Evolutionary conservation across 108 stramenopile genomes (phyloP), one percentile per base, ranked within the genome.

Genomic region (Cylindrotheca closterium): DNA sequence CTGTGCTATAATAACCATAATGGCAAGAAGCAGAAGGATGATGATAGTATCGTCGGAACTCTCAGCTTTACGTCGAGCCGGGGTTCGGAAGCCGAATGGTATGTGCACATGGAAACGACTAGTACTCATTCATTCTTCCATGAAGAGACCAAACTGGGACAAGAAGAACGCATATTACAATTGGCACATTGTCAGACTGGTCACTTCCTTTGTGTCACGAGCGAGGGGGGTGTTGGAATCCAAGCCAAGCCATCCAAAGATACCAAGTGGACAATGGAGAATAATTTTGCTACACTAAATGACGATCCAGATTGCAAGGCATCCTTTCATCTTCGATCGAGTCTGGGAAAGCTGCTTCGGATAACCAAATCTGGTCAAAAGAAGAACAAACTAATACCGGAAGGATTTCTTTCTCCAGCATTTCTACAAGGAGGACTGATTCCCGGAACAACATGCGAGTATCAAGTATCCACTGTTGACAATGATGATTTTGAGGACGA

Each of bases 151-250:
- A 26, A 18, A 7, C 10, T 7, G 7, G 47, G 47, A 25, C 12
- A 5, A 5, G 27, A 28, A 19, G 37, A 30, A 24, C 54, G 55
- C 19, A 34, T 50, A 21, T 28, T 71, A 18, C 60, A 47, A 12
- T 56, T 71, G n/a, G 30, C 47, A 33, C 70, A 71, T 30, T 28
- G 48, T 25, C 51, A 63, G 48, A 63, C 55, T 19, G 62, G 62
- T 2, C 22, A 58, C 21, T 71, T 63, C 56, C 29, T 71, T 19
- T 48, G 34, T 46, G 33, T 47, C 22, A 63, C 55, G 50, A 49
- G 7, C 46, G 23, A 2, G 10, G 37, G 10, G 15, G 37, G 37
- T 15, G 15, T 15, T 10, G 37, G 37, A 42, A 15, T 42, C 7
- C 37, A 42, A 42, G 7, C 37, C 7, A 15, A 42, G 15, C 15